phyloP scores from a whole-genome alignment of 2,329 filamentous ascomycete genomes.

The Trichoderma citrinoviride region DNA sequence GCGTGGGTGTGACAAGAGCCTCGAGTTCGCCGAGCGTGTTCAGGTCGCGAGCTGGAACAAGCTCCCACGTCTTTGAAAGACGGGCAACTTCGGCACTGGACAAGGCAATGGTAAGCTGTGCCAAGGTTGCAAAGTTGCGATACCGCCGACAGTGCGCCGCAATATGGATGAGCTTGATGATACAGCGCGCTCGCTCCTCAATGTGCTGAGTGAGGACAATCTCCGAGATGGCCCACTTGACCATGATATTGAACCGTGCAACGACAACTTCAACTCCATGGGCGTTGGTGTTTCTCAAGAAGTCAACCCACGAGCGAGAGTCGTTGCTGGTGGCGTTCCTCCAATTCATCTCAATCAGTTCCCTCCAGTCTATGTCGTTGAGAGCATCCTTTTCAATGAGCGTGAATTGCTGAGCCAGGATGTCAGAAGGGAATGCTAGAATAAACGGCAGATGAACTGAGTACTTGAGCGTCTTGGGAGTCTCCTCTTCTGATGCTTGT shows the following conservation, averaged over 20 bases:
- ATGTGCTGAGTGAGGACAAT: slow-evolving; percentile 69
- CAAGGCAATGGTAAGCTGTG: slow-evolving; percentile 74
- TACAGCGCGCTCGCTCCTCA: slow-evolving; percentile 70
- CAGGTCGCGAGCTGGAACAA: slow-evolving; percentile 64
- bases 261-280: slow-evolving; percentile 80
- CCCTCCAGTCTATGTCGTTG: slow-evolving; percentile 85
- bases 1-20: slow-evolving; percentile 68
- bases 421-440: slow-evolving; percentile 74
- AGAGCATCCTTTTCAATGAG: slow-evolving; percentile 83
- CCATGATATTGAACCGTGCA: slow-evolving; percentile 82
- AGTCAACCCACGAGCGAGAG: slow-evolving; percentile 77
- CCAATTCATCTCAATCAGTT: slow-evolving; percentile 80
- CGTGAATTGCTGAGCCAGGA: slow-evolving; percentile 78
- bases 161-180: slow-evolving; percentile 81
- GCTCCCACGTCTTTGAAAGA: slow-evolving; percentile 66
- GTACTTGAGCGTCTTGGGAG: slow-evolving; percentile 38
- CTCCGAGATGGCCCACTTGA: slow-evolving; percentile 82
- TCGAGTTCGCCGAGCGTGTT: slow-evolving; percentile 68
- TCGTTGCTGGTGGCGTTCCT: slow-evolving; percentile 64
- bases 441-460: slow-evolving; percentile 73
- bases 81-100: slow-evolving; percentile 70
- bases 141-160: slow-evolving; percentile 71
- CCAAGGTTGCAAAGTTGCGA: slow-evolving; percentile 81
- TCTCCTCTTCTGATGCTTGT: slow-evolving; percentile 35
- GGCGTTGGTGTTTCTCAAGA: slow-evolving; percentile 68